Conservation (phyloP, 345 rosid species). For the Kandelia obovata region DNA sequence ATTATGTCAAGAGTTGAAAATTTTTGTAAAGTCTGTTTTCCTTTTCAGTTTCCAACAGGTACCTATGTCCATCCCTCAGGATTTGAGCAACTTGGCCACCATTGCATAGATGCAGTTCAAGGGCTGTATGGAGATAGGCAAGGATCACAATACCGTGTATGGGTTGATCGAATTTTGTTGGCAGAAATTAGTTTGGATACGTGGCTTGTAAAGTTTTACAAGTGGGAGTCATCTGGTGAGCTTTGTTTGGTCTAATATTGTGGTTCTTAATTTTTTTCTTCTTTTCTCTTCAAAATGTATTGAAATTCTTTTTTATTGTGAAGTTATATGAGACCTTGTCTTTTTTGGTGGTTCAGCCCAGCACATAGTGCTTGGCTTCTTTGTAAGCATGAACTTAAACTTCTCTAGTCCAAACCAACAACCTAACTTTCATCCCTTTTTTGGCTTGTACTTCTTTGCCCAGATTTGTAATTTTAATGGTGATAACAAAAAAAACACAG, state of each 20-base stretch:
- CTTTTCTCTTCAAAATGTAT: not conserved
- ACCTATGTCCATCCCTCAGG: constrained; percentile 24
- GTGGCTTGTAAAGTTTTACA: constrained; percentile 21
- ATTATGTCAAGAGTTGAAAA: not conserved
- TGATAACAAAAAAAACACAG: no score
- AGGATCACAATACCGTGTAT: constrained; percentile 7
- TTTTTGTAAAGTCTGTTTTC: not conserved
- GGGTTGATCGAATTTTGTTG: constrained; percentile 17
- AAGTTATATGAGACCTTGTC: no score
- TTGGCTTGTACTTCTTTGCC: no score
- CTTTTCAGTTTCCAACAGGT: constrained; percentile 17
- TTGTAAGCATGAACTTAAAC: no score
- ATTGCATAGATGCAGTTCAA: constrained; percentile 17
- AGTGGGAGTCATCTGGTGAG: constrained; percentile 29
- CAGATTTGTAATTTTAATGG: no score
- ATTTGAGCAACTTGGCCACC: constrained; percentile 11
- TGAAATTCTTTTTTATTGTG: not conserved
- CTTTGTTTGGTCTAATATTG: not conserved
- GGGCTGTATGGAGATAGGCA: constrained; percentile 20
- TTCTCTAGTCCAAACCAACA: no score
- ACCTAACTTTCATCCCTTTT: no score
- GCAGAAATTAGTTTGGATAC: constrained; percentile 9
- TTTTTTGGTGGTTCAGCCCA: no score
- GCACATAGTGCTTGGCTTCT: no score
- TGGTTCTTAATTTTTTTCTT: not conserved